Percentiles rank a stretch among this genome's conserved stretches.
Conservation (phyloP, 2,329 filamentous ascomycete species). For the Trichoderma atrobrunneum region DNA sequence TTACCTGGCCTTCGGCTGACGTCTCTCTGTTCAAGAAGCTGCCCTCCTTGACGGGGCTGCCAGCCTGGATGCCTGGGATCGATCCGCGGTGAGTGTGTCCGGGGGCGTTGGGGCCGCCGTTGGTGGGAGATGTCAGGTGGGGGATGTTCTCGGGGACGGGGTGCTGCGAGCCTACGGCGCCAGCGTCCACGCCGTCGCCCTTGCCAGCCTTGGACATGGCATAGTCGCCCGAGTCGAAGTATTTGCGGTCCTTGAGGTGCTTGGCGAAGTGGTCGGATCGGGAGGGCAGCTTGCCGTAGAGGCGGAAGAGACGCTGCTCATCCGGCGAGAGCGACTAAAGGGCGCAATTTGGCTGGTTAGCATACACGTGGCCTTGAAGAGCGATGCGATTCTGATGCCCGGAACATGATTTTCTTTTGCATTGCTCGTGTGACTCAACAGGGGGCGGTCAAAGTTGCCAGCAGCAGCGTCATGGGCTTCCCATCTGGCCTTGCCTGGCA, state of each 20-base stretch:
- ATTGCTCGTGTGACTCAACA: neutral
- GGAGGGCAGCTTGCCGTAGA: slow-evolving; percentile 96
- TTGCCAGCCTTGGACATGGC: slow-evolving; percentile 97
- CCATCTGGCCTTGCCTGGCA: neutral
- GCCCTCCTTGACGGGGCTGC: slow-evolving; percentile 86
- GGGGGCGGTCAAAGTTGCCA: neutral
- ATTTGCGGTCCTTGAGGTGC: slow-evolving; percentile 98
- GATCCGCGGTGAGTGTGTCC: slow-evolving; percentile 43
- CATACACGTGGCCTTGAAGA: neutral
- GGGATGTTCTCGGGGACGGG: slow-evolving; percentile 94
- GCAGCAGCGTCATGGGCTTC: neutral
- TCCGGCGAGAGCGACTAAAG: slow-evolving; percentile 88
- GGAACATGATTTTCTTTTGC: neutral
- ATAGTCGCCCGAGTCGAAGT: slow-evolving; percentile 96
- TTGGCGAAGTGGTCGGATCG: slow-evolving; percentile 96
- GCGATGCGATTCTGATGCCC: neutral
- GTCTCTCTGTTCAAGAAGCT: slow-evolving; percentile 83
- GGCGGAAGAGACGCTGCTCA: slow-evolving; percentile 92
- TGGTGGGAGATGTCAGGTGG: slow-evolving; percentile 70
- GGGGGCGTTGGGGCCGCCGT: slow-evolving; percentile 32
- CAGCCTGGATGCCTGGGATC: slow-evolving; percentile 54
- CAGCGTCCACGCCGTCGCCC: slow-evolving; percentile 88
- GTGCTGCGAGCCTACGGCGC: slow-evolving; percentile 90
- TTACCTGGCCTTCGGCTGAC: slow-evolving; percentile 56
- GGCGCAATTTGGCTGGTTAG: slow-evolving; percentile 1